Evolutionary conservation across 176 grass and related monocot species (phyloP).

Genomic region (Alopecurus myosuroides): DNA sequence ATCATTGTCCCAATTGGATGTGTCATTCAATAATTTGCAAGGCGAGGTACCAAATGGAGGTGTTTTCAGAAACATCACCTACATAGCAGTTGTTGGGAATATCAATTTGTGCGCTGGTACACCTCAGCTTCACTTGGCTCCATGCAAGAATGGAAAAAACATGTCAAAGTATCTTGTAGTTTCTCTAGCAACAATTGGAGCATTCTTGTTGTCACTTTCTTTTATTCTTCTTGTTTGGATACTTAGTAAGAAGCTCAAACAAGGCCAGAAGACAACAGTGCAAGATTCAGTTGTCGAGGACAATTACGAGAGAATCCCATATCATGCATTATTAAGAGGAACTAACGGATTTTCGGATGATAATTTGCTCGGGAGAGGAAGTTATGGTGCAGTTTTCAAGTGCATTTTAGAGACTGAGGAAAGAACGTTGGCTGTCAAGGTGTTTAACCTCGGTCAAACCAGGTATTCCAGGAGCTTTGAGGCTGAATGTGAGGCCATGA

Average conservation of each 20-base stretch:
- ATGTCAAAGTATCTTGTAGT: not conserved
- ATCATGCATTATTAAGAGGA: not conserved
- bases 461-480: conserved; percentile 11
- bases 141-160: not conserved
- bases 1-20: not conserved
- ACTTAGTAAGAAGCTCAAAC: not conserved
- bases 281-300: not conserved
- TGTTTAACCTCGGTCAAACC: conserved; percentile 1
- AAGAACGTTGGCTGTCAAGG: not conserved
- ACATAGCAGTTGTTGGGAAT: not conserved
- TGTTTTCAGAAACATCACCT: not conserved
- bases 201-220: not conserved
- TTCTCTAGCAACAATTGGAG: not conserved
- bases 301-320: not conserved
- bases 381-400: conserved; percentile 1
- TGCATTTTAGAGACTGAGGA: not conserved
- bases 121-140: not conserved
- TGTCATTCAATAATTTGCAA: conserved; percentile 20
- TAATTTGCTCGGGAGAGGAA: conserved; percentile 10
- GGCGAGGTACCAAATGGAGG: not conserved
- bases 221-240: not conserved
- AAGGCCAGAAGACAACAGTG: not conserved
- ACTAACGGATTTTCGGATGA: conserved; percentile 1
- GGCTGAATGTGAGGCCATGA: conserved; percentile 14
- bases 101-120: not conserved